phyloP scores from a whole-genome alignment of 2,329 filamentous ascomycete species.

The Cladophialophora carrionii region DNA sequence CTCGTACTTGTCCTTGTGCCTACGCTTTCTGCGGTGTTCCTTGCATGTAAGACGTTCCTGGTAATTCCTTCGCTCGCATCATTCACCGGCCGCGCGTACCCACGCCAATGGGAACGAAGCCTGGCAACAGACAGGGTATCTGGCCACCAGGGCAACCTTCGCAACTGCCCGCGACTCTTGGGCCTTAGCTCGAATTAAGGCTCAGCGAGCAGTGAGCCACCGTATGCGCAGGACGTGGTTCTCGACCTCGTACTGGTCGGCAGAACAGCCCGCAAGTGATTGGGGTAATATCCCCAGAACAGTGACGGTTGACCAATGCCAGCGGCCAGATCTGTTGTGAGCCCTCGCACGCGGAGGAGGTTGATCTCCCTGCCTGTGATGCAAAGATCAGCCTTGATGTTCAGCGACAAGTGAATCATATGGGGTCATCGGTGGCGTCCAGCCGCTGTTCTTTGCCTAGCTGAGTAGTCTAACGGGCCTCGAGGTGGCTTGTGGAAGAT shows the following conservation, averaged over 20 bases:
- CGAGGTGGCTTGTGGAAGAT: conserved; percentile 4
- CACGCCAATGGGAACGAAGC: conserved; percentile 15
- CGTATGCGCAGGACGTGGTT: not conserved
- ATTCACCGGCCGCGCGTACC: conserved; percentile 14
- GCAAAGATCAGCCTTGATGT: conserved; percentile 15
- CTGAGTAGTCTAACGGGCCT: conserved; percentile 1
- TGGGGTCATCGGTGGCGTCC: conserved; percentile 8
- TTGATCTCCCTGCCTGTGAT: conserved; percentile 17
- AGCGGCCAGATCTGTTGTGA: conserved; percentile 30
- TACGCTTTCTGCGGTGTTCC: conserved; percentile 25
- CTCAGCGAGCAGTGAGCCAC: conserved; percentile 7
- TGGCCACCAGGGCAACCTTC: conserved; percentile 1
- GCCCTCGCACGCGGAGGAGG: conserved; percentile 19
- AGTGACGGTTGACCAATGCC: conserved; percentile 28
- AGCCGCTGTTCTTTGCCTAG: conserved; percentile 13
- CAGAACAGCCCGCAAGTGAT: conserved; percentile 18
- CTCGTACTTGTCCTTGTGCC: conserved; percentile 20
- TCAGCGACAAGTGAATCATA: not conserved
- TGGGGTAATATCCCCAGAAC: conserved; percentile 21
- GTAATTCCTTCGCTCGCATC: conserved; percentile 15
- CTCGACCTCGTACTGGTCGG: conserved; percentile 24
- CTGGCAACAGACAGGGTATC: conserved; percentile 5
- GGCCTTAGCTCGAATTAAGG: conserved; percentile 12
- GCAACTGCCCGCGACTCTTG: not conserved
- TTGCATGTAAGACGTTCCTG: conserved; percentile 30